Base-by-base conservation (phyloP, 345 rosid genomes). In the Citrus mangshanensis region DNA sequence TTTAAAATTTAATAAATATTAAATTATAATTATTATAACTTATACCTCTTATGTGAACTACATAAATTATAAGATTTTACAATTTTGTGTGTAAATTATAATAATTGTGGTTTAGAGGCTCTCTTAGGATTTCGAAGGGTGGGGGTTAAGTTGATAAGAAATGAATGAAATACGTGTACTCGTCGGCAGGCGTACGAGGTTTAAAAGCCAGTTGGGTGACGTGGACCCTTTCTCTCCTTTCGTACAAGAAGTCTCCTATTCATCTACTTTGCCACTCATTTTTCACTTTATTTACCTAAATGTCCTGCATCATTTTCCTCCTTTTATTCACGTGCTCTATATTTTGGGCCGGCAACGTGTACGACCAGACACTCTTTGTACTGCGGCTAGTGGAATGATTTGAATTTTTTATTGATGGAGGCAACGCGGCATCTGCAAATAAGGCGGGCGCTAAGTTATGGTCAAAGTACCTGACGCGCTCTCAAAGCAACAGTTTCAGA, bases 101-200 rank as follows among this genome's bases (percentile, higher is more conserved):
- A n/a, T n/a, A n/a, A n/a, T n/a, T n/a, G n/a, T n/a, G n/a, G n/a
- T n/a, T n/a, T n/a, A n/a, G n/a, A n/a, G n/a, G n/a, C n/a, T n/a
- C n/a, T n/a, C n/a, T n/a, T n/a, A n/a, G n/a, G n/a, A n/a, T n/a
- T n/a, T n/a, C n/a, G n/a, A n/a, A n/a, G 3, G 30, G 32, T 4
- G 35, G 55, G 54, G 12, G 25, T 59, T 21, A 51, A 22, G 28
- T 62, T 34, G 73, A 64, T 78, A 18, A 59, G 70, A 74, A 35
- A 80, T 58, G 24, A 70, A 73, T 28, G 71, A 37, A 13, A 66
- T 56, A 3, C 72, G 77, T 72, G 84, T 71, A 27, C 58, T 66
- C 77, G 87, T 87, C 87, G 90, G 88, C 66, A 82, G 34, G 86
- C 79, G 81, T 85, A 84, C 90, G 87, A 85, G 88, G 88, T 84